Evolutionary conservation across 2,329 filamentous ascomycete species (phyloP).

Genomic region (Cladobotryum protrusum): DNA sequence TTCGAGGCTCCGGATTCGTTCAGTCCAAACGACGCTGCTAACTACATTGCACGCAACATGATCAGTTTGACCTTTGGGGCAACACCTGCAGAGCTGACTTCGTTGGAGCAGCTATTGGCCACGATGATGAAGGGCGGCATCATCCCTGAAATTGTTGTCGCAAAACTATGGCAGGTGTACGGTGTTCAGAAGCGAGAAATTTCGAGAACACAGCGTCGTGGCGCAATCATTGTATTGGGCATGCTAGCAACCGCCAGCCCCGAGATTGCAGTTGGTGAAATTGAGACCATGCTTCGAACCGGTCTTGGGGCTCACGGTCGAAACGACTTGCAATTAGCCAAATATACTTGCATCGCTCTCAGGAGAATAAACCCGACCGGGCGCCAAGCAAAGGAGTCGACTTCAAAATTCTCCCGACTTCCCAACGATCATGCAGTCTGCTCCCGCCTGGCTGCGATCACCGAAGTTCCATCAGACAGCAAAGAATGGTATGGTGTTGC

Average conservation of each 20-base stretch:
- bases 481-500: constrained; percentile 96
- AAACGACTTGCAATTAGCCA: constrained; percentile 79
- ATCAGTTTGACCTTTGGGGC: constrained; percentile 96
- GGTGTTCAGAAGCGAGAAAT: constrained; percentile 91
- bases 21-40: constrained; percentile 81
- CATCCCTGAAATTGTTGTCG: constrained; percentile 77
- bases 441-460: constrained; percentile 71
- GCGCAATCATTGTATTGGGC: constrained; percentile 90
- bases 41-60: constrained; percentile 97
- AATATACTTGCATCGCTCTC: constrained; percentile 91
- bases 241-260: constrained; percentile 94
- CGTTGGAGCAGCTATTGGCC: constrained; percentile 85
- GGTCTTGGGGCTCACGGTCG: constrained; percentile 77
- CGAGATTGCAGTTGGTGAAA: constrained; percentile 88
- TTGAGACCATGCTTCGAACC: constrained; percentile 88
- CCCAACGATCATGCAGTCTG: constrained; percentile 90
- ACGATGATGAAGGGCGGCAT: constrained; percentile 96
- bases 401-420: constrained; percentile 65
- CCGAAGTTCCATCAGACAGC: constrained; percentile 78
- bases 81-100: constrained; percentile 90
- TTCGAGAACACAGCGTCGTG: constrained; percentile 81
- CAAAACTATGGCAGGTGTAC: constrained; percentile 97
- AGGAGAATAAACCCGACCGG: constrained; percentile 83
- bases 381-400: constrained; percentile 69
- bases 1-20: constrained; percentile 92